Conservation (phyloP, 192 early-diverging fungal genomes). For the Dispira parvispora region DNA sequence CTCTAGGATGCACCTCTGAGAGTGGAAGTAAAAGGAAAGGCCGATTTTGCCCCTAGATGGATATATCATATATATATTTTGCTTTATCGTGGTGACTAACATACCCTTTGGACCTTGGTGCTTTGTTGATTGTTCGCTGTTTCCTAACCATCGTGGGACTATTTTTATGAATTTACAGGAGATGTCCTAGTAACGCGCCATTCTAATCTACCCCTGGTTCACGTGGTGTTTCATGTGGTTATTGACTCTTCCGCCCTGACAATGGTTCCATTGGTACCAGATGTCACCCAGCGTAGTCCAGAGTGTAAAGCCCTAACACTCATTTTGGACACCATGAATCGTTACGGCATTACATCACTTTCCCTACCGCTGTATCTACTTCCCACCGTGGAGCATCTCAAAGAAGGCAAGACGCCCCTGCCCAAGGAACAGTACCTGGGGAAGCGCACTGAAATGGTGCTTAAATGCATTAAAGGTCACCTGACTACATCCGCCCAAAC, state of each 20-base stretch:
- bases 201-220: conserved; percentile 52
- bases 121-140: no score
- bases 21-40: no score
- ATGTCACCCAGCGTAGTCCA: conserved; percentile 6
- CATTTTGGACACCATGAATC: conserved; percentile 14
- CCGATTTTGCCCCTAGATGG: no score
- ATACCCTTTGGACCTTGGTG: no score
- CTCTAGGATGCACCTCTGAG: no score
- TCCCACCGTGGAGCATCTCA: conserved; percentile 12
- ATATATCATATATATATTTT: no score
- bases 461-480: conserved; percentile 35
- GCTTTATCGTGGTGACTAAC: no score
- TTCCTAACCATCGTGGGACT: no score
- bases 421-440: conserved; percentile 23
- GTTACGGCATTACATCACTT: conserved; percentile 11
- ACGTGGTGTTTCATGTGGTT: conserved; percentile 60
- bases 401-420: conserved; percentile 12
- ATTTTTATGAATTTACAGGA: no score
- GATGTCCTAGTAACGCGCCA: conserved; percentile 62
- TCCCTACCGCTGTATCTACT: conserved; percentile 13
- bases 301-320: background rate
- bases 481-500: conserved; percentile 16
- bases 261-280: conserved; percentile 19
- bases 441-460: conserved; percentile 26
- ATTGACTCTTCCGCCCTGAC: conserved; percentile 18